phyloP scores from a whole-genome alignment of 441 rosid genomes.

The Populus hybrid region DNA sequence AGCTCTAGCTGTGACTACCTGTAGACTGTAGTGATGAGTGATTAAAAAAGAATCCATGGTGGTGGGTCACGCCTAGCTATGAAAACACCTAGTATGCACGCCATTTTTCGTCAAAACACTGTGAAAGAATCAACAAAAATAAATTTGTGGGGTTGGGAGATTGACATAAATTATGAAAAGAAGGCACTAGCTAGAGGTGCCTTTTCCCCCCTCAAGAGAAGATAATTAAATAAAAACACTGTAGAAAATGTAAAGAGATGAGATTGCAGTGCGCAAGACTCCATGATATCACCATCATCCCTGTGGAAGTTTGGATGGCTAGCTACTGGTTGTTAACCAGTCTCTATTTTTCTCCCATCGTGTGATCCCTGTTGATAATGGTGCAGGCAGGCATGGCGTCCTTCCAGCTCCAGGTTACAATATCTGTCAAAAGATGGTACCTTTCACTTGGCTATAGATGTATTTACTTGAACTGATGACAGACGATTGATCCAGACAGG shows the following conservation, averaged over 20 bases:
- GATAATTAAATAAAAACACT: neutral
- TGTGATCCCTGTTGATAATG: no score
- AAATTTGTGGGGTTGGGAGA: constrained; percentile 17
- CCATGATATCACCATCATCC: no score
- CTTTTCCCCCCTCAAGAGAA: neutral
- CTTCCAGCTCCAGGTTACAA: neutral
- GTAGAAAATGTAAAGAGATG: neutral
- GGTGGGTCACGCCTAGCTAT: constrained; percentile 22
- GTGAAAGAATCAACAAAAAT: neutral
- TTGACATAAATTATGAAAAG: constrained; percentile 12
- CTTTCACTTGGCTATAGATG: neutral
- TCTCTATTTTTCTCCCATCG: neutral
- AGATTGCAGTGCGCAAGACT: no score
- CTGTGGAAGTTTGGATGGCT: no score
- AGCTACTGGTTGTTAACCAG: no score
- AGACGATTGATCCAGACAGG: neutral
- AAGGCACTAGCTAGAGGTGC: constrained; percentile 14
- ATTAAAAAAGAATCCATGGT: constrained; percentile 26
- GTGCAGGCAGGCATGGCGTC: neutral
- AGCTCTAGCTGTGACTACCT: constrained; percentile 5
- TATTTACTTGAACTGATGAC: neutral
- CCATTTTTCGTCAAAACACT: neutral
- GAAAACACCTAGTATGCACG: neutral
- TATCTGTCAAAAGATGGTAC: neutral
- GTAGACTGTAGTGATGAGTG: constrained; percentile 17